Conservation (phyloP, 169 alveolate species). For the Eimeria praecox region DNA sequence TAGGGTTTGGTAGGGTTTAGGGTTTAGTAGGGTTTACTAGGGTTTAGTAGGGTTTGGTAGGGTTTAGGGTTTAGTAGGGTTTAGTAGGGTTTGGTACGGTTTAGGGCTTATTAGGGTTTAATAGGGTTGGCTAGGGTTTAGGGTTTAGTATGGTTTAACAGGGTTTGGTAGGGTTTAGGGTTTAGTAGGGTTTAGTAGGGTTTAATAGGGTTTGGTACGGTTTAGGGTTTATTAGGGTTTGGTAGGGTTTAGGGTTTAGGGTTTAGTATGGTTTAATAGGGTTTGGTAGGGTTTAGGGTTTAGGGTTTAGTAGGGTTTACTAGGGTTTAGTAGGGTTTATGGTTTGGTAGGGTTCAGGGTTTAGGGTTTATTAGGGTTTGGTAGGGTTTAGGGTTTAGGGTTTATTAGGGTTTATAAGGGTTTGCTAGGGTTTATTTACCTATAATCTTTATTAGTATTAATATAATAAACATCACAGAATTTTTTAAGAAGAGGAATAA, state of each 20-base stretch:
- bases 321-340: neutral
- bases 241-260: constrained; percentile 25
- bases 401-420: neutral
- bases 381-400: neutral
- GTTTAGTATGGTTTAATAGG: neutral
- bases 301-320: neutral
- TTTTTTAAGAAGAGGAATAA: constrained; percentile 82
- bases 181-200: too few relatives aligned
- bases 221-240: neutral
- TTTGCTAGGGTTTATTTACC: constrained; percentile 57
- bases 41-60: neutral
- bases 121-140: too few relatives aligned
- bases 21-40: too few relatives aligned
- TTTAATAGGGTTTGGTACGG: neutral
- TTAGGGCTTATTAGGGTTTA: too few relatives aligned
- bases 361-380: neutral
- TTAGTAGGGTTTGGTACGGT: too few relatives aligned
- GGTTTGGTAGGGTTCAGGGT: constrained; percentile 10
- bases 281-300: neutral
- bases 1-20: neutral
- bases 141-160: neutral
- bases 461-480: constrained; percentile 69
- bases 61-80: neutral
- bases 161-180: neutral
- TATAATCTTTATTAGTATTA: constrained; percentile 77